phyloP scores from a whole-genome alignment of 345 rosid species.

The Populus euphratica region DNA sequence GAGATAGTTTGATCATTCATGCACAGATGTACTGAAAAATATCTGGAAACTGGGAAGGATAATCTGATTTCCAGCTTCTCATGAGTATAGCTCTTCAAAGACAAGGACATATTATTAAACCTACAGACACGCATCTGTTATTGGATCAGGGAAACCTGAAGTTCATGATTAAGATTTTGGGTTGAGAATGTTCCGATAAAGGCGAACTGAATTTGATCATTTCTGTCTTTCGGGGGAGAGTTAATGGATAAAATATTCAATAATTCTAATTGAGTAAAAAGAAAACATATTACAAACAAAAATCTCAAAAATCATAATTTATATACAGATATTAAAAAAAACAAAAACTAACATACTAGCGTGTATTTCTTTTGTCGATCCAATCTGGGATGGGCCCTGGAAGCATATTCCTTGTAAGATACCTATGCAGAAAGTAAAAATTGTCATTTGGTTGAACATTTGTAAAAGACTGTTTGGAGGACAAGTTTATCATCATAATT shows the following conservation, averaged over 20 bases:
- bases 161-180: not conserved
- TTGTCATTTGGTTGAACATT: not conserved
- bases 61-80: not conserved
- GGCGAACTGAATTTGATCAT: too few species aligned
- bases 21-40: not conserved
- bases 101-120: not conserved
- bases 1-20: not conserved
- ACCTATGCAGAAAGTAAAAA: constrained; percentile 4
- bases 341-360: constrained; percentile 5
- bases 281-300: not conserved
- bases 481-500: too few species aligned
- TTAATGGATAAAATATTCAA: not conserved
- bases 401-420: constrained; percentile 15
- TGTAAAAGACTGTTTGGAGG: not conserved
- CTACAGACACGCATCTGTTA: not conserved
- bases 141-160: too few species aligned
- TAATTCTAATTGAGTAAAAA: not conserved
- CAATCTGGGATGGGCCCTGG: constrained; percentile 17
- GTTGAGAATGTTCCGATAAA: too few species aligned
- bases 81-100: not conserved
- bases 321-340: not conserved
- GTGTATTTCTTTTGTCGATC: constrained; percentile 6
- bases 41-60: not conserved
- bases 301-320: not conserved
- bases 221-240: too few species aligned